Evolutionary conservation across 2,329 filamentous ascomycete species (phyloP), one percentile per base, ranked within the genome.

Genomic region (Apiospora phragmitis): DNA sequence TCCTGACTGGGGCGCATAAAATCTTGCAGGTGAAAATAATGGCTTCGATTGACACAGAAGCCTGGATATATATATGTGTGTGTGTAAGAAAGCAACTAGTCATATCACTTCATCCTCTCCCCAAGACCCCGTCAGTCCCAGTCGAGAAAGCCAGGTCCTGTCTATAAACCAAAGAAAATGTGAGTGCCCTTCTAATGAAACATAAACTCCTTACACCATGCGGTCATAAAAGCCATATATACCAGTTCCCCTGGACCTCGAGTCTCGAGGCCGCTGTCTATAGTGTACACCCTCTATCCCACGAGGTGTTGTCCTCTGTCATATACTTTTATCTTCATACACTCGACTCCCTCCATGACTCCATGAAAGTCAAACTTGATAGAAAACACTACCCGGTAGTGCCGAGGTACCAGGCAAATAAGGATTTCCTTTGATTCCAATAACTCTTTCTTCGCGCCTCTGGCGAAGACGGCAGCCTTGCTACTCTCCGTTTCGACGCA

Each of bases 221-320:
- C 55, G 32, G 55, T 62, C 55, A 12, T 38, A 38, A 62, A 38
- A 62, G 55, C 32, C 55, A 29, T 62, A 62, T 62, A 62, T 62
- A n/a, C 32, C 55, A n/a, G 32, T 62, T 62, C 32, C 21, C 55
- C 32, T 35, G 32, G 18, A n/a, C 55, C 55, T 62, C 18, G 3
- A 62, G 18, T 62, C 7, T 38, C 18, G 32, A 62, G 32, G 55
- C 32, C 55, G 55, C 55, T 14, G 29, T 62, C 55, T 62, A 62
- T 62, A 62, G 32, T 62, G 55, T 62, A 62, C 55, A 62, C 11
- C 51, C 24, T 62, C 55, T 62, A 62, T 62, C 55, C 32, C 55
- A 62, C 55, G 24, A 62, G 38, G 21, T 9, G 11, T 38, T 38
- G 55, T 9, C 6, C 32, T 7, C 55, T 62, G 32, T 18, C 55